phyloP scores from a whole-genome alignment of 306 rosid species.

The Quercus parvula region DNA sequence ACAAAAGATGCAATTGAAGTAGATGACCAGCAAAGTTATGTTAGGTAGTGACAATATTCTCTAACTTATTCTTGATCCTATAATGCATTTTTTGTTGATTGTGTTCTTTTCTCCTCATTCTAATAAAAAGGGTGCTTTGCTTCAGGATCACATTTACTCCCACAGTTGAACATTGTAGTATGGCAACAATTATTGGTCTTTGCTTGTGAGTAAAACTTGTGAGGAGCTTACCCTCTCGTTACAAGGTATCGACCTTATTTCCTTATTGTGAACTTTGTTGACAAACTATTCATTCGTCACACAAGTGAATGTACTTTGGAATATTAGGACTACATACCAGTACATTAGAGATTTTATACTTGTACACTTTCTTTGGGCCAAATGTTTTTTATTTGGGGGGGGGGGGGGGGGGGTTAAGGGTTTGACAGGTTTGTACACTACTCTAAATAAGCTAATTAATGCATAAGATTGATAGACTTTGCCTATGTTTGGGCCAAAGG shows the following conservation, averaged over 20 bases:
- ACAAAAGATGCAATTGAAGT: conserved; percentile 90
- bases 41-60: conserved; percentile 46
- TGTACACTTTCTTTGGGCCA: too few species aligned
- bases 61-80: background rate
- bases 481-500: background rate
- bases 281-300: background rate
- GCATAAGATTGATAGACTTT: background rate
- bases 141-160: conserved; percentile 92
- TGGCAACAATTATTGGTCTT: conserved; percentile 96
- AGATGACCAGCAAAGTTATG: conserved; percentile 63
- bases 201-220: conserved; percentile 84
- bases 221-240: conserved; percentile 85
- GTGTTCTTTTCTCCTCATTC: background rate
- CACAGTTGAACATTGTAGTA: conserved; percentile 93
- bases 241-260: conserved; percentile 50
- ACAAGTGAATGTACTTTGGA: background rate
- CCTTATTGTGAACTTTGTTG: background rate
- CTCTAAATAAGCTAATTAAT: background rate
- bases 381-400: background rate
- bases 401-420: too few species aligned
- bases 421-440: background rate
- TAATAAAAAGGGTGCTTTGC: conserved; percentile 12
- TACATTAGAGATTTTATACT: background rate
- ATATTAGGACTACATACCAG: background rate
- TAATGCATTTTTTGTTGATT: background rate